Conservation (phyloP, 768 basidiomycete genomes). For the Lentinula sp. region DNA sequence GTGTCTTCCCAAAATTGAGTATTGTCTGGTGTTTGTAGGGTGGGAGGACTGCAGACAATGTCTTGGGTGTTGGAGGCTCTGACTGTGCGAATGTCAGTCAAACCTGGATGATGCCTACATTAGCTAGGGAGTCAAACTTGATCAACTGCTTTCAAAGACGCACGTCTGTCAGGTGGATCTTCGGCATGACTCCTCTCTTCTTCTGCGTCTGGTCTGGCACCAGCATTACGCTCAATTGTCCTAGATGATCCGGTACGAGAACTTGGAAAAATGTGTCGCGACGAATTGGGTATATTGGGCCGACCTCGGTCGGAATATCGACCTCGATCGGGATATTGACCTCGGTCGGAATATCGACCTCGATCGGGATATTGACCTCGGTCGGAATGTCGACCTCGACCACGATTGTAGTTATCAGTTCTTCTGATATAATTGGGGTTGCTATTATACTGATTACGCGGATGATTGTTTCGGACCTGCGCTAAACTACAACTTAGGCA, state of each 20-base stretch:
- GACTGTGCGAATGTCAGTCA: not conserved
- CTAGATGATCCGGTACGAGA: not conserved
- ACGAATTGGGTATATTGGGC: not conserved
- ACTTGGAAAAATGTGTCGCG: not conserved
- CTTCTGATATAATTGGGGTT: no score
- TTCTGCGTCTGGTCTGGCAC: not conserved
- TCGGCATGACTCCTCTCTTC: not conserved
- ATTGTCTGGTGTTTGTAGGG: not conserved
- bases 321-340: not conserved
- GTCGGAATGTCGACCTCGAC: not conserved
- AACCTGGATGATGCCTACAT: not conserved
- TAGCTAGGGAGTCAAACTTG: not conserved
- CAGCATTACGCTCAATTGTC: not conserved
- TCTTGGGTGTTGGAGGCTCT: no score
- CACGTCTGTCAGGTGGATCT: not conserved
- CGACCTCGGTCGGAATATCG: no score
- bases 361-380: not conserved
- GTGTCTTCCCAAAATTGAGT: constrained; percentile 17
- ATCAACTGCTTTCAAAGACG: not conserved
- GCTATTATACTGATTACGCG: no score
- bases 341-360: no score
- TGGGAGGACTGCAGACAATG: not conserved
- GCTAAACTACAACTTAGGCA: no score
- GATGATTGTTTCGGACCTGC: no score
- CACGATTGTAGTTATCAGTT: no score